Evolutionary conservation across 805 yeast genomes (phyloP).

Genomic region (Candida mattraensis): DNA sequence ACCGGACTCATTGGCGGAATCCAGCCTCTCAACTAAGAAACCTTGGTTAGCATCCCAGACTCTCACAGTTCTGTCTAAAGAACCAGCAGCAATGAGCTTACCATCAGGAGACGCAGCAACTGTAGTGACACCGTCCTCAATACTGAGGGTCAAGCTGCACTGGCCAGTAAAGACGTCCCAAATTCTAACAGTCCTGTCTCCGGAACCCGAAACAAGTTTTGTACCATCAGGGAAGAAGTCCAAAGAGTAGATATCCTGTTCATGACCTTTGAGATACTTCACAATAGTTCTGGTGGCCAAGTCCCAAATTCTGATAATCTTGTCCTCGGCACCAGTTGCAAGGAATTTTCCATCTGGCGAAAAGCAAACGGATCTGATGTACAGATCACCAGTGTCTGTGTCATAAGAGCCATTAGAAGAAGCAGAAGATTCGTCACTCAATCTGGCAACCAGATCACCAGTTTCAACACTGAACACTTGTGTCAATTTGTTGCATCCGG

Average conservation of each 20-base stretch:
- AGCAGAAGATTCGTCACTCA: constrained; percentile 73
- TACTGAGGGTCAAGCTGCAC: constrained; percentile 82
- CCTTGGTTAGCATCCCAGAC: constrained; percentile 97
- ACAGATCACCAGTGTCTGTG: constrained; percentile 75
- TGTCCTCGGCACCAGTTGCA: constrained; percentile 93
- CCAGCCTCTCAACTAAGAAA: constrained; percentile 86
- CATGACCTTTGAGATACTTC: constrained; percentile 88
- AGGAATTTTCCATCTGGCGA: constrained; percentile 91
- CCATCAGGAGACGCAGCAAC: constrained; percentile 98
- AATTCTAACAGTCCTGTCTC: constrained; percentile 93
- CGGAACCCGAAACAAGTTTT: constrained; percentile 91
- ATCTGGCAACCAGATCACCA: constrained; percentile 83
- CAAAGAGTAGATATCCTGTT: constrained; percentile 94
- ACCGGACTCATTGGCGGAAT: constrained; percentile 81
- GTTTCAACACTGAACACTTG: constrained; percentile 91
- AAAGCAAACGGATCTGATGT: constrained; percentile 93
- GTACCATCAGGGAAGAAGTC: constrained; percentile 95
- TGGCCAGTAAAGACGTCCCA: constrained; percentile 94
- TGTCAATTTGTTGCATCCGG: constrained; percentile 95
- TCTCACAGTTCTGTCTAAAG: constrained; percentile 90
- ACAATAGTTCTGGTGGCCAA: constrained; percentile 80
- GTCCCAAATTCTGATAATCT: constrained; percentile 94
- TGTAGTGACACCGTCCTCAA: constrained; percentile 98
- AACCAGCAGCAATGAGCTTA: constrained; percentile 91
- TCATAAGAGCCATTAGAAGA: constrained; percentile 47